phyloP scores from a whole-genome alignment of 805 yeast genomes.

The Lachancea sp. region DNA sequence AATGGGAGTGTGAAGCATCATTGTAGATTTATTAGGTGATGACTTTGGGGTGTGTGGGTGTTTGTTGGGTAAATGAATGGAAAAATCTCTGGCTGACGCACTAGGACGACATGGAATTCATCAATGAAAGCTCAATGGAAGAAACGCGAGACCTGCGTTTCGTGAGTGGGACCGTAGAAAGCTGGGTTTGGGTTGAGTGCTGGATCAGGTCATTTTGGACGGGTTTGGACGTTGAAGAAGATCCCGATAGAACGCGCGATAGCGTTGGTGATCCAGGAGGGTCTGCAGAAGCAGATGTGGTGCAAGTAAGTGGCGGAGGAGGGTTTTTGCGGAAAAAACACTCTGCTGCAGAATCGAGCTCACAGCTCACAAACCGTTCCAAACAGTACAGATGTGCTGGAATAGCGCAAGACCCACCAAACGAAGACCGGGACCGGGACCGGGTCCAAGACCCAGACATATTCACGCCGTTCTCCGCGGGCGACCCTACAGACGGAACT shows the following conservation, averaged over 20 bases:
- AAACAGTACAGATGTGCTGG: conserved; percentile 27
- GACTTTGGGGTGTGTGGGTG: too few relatives aligned
- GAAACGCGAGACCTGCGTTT: conserved; percentile 8
- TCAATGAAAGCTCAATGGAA: conserved; percentile 7
- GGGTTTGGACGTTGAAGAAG: conserved; percentile 1
- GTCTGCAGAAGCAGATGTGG: conserved; percentile 1
- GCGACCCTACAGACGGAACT: not conserved
- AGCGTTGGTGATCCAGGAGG: conserved; percentile 3
- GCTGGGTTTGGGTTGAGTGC: not conserved
- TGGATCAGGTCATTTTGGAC: not conserved
- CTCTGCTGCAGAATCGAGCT: conserved; percentile 18
- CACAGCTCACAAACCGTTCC: conserved; percentile 26
- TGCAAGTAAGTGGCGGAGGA: not conserved
- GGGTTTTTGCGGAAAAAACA: conserved; percentile 6
- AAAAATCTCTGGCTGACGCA: too few relatives aligned
- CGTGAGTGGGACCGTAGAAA: not conserved
- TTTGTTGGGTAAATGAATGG: too few relatives aligned
- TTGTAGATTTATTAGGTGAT: too few relatives aligned
- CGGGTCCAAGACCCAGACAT: too few relatives aligned
- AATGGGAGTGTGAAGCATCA: too few relatives aligned
- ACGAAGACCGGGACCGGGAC: conserved; percentile 16
- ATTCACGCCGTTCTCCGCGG: conserved; percentile 1
- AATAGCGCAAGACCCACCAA: conserved; percentile 14
- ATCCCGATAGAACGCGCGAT: not conserved
- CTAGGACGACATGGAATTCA: conserved; percentile 5